Evolutionary conservation across 495 filamentous ascomycete species (phyloP).

Genomic region (Neurospora cerealis): DNA sequence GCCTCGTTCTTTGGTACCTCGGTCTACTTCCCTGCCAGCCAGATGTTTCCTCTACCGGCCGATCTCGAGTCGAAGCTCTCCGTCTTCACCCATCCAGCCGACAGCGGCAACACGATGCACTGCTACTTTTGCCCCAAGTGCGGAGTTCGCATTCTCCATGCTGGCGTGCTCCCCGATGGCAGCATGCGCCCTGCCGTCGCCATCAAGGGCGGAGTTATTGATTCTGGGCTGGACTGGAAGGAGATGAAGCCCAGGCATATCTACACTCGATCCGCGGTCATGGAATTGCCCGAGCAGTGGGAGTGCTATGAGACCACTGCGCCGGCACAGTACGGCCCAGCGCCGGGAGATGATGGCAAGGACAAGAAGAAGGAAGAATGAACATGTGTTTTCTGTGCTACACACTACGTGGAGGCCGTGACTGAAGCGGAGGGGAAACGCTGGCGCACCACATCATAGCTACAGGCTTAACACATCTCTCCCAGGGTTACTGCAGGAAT

Average conservation of each 20-base stretch:
- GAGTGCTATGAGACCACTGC: not conserved
- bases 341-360: not conserved
- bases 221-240: slow-evolving; percentile 16
- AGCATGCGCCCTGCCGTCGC: slow-evolving; percentile 18
- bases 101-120: slow-evolving; percentile 31
- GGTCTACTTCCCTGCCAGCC: slow-evolving; percentile 24
- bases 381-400: not conserved
- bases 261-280: not conserved
- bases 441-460: not conserved
- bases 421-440: not conserved
- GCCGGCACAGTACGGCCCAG: not conserved
- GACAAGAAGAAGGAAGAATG: not conserved
- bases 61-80: slow-evolving; percentile 17
- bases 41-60: slow-evolving; percentile 36
- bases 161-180: slow-evolving; percentile 22
- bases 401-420: not conserved
- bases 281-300: not conserved
- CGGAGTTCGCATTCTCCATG: slow-evolving; percentile 37
- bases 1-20: slow-evolving; percentile 45
- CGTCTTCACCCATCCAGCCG: slow-evolving; percentile 29
- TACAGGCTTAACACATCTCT: not conserved
- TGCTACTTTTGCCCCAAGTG: slow-evolving; percentile 38
- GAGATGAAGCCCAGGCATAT: not conserved
- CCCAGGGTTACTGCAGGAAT: not conserved
- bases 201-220: slow-evolving; percentile 42